Evolutionary conservation across 2,329 filamentous ascomycete species (phyloP), one percentile per base, ranked within the genome.

Genomic region (Cercospora sesami): DNA sequence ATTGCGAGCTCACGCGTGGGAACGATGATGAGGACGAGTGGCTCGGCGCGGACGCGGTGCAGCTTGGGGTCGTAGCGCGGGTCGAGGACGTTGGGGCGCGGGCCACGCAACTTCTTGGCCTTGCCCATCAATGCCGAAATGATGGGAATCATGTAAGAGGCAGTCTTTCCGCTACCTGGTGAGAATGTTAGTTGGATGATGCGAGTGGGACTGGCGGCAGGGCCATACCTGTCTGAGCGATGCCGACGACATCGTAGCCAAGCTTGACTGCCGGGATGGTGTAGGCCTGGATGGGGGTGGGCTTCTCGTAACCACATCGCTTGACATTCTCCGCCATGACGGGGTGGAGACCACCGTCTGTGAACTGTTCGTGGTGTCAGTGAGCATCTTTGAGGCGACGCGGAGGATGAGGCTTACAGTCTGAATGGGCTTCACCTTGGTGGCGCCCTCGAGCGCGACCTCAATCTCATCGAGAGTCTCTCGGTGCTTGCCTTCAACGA

Each of bases 111-210:
- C 80, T 93, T 94, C 81, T 93, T 95, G 5, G 91, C 93, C 81
- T 98, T 98, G 28, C 95, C 95, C 93, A 98, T 97, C 23, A 99
- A 82, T 78, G 91, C 91, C 68, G 93, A 96, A 62, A 98, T 76
- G 68, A 96, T 91, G 0, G 95, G 95, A 65, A 97, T 88, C 4
- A 99, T 81, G 76, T 95, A 99, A 0, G 95, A 94, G 0, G 91
- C 94, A 0, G 95, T 99, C 84, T 99, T 99, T 63, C 95, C 95
- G 28, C 94, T 98, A 21, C 95, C 94, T 97, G 45, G 23, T 26
- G 30, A 36, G 30, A 9, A 30, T 26, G 62, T 64, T 18, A 64
- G 62, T 60, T 23, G 59, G 28, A 21, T 67, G 65, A 70, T 39
- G 70, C 63, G 16, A 12, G 26, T 31, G 45, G 21, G 62, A 18